These are phyloP conservation scores for Russula lepida DNA, from an alignment of 768 basidiomycete genomes.

Conservation along the genomic window DNA sequence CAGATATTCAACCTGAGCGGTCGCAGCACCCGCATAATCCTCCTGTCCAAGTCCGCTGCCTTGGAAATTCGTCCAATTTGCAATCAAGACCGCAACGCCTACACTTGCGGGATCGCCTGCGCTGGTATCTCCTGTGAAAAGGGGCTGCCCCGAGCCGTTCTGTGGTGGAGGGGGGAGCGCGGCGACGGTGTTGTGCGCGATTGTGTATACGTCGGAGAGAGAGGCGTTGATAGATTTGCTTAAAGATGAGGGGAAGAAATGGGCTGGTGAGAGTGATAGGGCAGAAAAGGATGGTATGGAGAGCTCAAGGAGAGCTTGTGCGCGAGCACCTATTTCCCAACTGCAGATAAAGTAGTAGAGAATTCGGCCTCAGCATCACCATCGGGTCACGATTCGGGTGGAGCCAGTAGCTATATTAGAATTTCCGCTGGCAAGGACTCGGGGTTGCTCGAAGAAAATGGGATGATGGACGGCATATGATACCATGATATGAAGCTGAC, in stretches of 20 bases:
- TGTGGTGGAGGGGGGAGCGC: conserved; percentile 38
- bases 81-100: conserved; percentile 60
- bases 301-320: conserved; percentile 44
- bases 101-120: conserved; percentile 73
- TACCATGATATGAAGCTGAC: conserved; percentile 24
- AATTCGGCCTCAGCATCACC: no score
- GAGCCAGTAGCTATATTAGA: neutral
- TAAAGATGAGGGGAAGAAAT: conserved; percentile 25
- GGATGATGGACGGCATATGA: no score
- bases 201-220: conserved; percentile 48
- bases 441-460: no score
- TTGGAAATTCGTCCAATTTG: conserved; percentile 42
- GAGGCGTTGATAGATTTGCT: conserved; percentile 24
- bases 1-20: conserved; percentile 57
- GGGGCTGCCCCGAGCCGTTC: conserved; percentile 41
- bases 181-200: conserved; percentile 43
- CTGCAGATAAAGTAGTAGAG: conserved; percentile 28
- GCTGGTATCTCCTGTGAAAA: conserved; percentile 49
- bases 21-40: conserved; percentile 56
- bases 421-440: no score
- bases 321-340: conserved; percentile 47
- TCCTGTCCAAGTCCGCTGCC: conserved; percentile 22
- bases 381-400: no score
- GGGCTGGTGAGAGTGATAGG: conserved; percentile 27
- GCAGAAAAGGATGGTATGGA: conserved; percentile 41